Evolutionary conservation across 2,329 filamentous ascomycete species (phyloP).

Genomic region (Chaetoscypha palmicola): DNA sequence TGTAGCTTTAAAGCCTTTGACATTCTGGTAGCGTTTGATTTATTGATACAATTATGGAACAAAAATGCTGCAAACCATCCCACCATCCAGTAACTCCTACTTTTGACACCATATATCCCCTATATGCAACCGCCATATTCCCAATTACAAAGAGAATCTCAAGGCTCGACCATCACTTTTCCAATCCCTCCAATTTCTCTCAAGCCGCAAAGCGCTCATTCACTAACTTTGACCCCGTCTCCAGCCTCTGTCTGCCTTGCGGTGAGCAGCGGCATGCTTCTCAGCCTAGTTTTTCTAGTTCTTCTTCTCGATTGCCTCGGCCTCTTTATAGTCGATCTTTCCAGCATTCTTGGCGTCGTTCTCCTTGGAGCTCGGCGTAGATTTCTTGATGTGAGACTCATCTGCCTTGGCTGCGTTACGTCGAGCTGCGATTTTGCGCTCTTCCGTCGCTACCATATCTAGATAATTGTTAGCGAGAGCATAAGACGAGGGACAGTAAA

Average conservation of each 20-base stretch:
- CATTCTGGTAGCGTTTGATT: not conserved
- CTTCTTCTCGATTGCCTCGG: constrained; percentile 10
- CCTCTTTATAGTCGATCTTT: constrained; percentile 16
- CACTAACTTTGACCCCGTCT: constrained; percentile 1
- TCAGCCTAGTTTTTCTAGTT: constrained; percentile 10
- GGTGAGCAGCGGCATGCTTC: constrained; percentile 9
- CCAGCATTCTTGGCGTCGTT: constrained; percentile 37
- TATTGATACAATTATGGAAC: not conserved
- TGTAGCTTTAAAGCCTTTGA: constrained; percentile 5
- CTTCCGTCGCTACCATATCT: constrained; percentile 81
- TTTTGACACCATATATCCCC: too few species aligned
- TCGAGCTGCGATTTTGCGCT: constrained; percentile 47
- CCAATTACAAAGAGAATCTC: too few species aligned
- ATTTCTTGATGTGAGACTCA: constrained; percentile 5
- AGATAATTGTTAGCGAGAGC: too few species aligned
- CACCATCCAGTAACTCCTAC: too few species aligned
- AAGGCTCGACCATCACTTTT: not conserved
- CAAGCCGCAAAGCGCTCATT: too few species aligned
- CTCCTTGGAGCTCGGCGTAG: constrained; percentile 44
- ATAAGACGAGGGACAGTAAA: constrained; percentile 15
- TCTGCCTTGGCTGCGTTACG: constrained; percentile 46
- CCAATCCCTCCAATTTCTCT: not conserved
- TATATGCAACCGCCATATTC: too few species aligned
- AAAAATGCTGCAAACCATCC: not conserved
- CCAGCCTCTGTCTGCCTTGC: constrained; percentile 1